Evolutionary conservation across 2,329 filamentous ascomycete species (phyloP), one percentile per base, ranked within the genome.

Genomic region (Emmonsia crescens): DNA sequence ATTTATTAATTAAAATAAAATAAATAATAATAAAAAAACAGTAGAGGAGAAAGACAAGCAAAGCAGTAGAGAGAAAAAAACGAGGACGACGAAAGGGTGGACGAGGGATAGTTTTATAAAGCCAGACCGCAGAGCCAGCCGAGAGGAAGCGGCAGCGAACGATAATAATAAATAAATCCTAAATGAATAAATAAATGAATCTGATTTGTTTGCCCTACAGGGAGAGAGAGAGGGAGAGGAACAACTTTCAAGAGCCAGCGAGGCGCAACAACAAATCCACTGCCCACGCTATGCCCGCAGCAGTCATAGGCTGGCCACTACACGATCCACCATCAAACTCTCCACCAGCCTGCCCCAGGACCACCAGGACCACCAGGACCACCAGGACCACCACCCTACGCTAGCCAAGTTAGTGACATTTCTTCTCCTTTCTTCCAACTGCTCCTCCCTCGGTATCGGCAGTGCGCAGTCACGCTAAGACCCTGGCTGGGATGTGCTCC

Each of bases 161-260:
- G 36, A 38, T 38, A 38, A 38, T 9, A 38, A 38, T 38, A 38
- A 38, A 38, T 38, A 38, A 8, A 2, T 38, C 36, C n/a, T n/a
- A n/a, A n/a, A n/a, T n/a, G n/a, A 38, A 38, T 9, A 38, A 16
- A 46, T 19, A 31, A 19, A 19, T n/a, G 27, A 27, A 52, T 52
- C 48, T 52, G 49, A 52, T 52, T 52, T 52, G 49, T 52, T 52
- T 52, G 49, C 49, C 49, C 49, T 52, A 52, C 49, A 52, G 31
- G 49, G 49, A 52, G 29, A 49, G 9, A 9, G 27, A 49, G 36
- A 38, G 36, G 14, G 9, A 38, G 14, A 14, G 36, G 36, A 38
- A 14, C 8, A 38, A n/a, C n/a, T n/a, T n/a, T n/a, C 36, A 38
- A 38, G 36, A 38, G 9, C 36, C 36, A 38, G 44, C 49, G 29